Percentiles rank a stretch among this genome's conserved stretches.
phyloP scores from a whole-genome alignment of 2,329 filamentous ascomycete species.

The Verticillium alfalfae region DNA sequence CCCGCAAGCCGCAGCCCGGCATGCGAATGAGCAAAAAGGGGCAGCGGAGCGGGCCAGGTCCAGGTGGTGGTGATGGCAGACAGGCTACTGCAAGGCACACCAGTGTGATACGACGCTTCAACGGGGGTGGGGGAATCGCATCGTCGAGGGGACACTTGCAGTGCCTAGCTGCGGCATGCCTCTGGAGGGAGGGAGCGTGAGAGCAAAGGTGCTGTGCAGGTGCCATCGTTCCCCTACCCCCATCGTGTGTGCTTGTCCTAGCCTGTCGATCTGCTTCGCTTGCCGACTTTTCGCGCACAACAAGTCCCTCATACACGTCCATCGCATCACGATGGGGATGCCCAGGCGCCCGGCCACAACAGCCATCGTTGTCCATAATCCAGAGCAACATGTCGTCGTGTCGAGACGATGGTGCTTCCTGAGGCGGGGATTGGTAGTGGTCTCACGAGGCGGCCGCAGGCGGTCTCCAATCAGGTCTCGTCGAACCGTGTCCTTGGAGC shows the following conservation, averaged over 20 bases:
- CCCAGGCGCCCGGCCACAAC: not conserved
- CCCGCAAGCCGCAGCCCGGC: slow-evolving; percentile 2
- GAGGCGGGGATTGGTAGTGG: slow-evolving; percentile 1
- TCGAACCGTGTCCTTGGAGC: slow-evolving; percentile 8
- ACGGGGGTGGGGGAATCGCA: not conserved
- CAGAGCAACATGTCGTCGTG: not conserved
- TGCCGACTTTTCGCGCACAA: not conserved
- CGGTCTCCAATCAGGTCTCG: slow-evolving; percentile 11
- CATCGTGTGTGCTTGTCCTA: not conserved
- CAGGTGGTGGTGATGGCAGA: not conserved
- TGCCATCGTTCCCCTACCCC: not conserved
- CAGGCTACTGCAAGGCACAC: slow-evolving; percentile 3
- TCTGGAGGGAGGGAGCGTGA: not conserved
- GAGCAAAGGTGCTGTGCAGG: not conserved
- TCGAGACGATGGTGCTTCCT: not conserved
- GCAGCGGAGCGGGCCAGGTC: not conserved
- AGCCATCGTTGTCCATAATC: not conserved
- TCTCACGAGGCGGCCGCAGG: slow-evolving; percentile 6
- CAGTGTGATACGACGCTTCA: not conserved
- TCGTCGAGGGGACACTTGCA: not conserved
- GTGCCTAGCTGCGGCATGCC: not conserved
- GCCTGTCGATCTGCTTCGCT: not conserved
- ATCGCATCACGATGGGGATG: slow-evolving; percentile 6
- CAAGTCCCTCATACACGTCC: slow-evolving; percentile 1
- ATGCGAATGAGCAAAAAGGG: slow-evolving; percentile 9